Base-by-base conservation (phyloP, 2,329 filamentous ascomycete genomes). In the Fusarium sambucinum region DNA sequence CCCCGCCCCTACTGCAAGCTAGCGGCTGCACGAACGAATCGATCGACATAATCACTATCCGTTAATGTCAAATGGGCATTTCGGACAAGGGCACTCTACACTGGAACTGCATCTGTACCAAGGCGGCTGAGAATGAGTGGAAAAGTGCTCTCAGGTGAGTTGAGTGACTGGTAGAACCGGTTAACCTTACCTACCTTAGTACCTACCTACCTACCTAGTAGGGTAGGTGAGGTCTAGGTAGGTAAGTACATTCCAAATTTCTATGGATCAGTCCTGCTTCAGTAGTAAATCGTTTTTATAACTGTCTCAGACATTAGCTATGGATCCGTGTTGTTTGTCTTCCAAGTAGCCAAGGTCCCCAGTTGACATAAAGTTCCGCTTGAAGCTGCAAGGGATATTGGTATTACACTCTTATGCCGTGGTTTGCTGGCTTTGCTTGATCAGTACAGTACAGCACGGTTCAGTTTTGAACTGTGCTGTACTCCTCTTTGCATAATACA, bases 11-110 rank as follows among this genome's bases (percentile, higher is more conserved):
- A 35, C 47, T 50, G 53, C 45, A 52, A 52, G 37, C 66, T 74
- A 68, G 69, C 54, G 45, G 62, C 48, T 62, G 68, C 66, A 59
- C 69, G 58, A 71, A 63, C 63, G 57, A 67, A 74, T 74, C 71
- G 72, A 74, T 74, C 73, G 73, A 65, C 66, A 60, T 70, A 42
- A 42, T 54, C 42, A 52, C 32, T 68, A 27, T 52, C 64, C 55
- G 42, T 53, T 61, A 68, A 65, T 65, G 50, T 62, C 60, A 62
- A 59, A 30, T 55, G 30, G n/a, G 30, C 33, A 59, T 37, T 57
- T 44, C 37, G 37, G 40, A 38, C 35, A 69, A 33, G 47, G 60
- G 19, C 38, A 38, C 32, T 38, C 17, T 21, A 48, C 30, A 33
- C 21, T 48, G 30, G 30, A 48, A 48, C 29, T 23, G 27, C 19